Base-by-base conservation (phyloP, 495 filamentous ascomycete genomes). In the Peziza echinospora region DNA sequence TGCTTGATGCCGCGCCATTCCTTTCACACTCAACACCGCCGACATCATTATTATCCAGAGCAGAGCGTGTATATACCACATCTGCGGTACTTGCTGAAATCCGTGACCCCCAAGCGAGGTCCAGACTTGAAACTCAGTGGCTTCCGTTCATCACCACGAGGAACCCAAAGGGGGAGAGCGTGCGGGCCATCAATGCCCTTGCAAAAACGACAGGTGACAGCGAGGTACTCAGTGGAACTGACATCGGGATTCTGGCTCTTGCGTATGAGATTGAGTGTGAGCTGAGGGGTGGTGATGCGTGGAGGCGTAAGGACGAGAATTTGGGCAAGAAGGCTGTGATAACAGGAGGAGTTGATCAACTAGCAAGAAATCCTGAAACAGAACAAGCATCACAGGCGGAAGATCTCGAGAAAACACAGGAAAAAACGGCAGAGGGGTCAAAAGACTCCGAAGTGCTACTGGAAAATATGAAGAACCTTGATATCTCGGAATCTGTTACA, bases 1-100 rank as follows among this genome's bases (percentile, higher is more conserved):
- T 96, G 47, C 66, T 99, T 48, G 89, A 99, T 62, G 74, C 89
- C 22, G 85, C 85, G 43, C 84, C 87, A 1, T 79, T 99, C 49
- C 77, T 99, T 48, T 85, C 81, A 26, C 80, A 77, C 5, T 44
- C 50, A 10, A 48, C 53, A 2, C 39, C 48, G 5, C 49, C 49
- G 6, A 42, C 34, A 23, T 21, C 24, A 22, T 67, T 96, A 21
- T 65, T 93, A 41, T 66, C 69, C 37, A 75, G 80, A 57, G 76
- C 81, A 28, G 75, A 92, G 51, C 71, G 73, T 49, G 64, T 97
- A 22, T 73, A 85, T 56, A 94, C 84, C 9, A 79, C 89, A 3
- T 84, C 86, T 2, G 76, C 83, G 4, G 80, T 99, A 21, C 67
- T 99, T 21, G 71, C 71, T 24, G 89, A 99, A 64, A 92, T 96